A percentile compares a stretch with the other conserved stretches of the same genome.
Evolutionary conservation across 176 grass and related monocot genomes (phyloP).

Genomic region (Phoenix dactylifera): DNA sequence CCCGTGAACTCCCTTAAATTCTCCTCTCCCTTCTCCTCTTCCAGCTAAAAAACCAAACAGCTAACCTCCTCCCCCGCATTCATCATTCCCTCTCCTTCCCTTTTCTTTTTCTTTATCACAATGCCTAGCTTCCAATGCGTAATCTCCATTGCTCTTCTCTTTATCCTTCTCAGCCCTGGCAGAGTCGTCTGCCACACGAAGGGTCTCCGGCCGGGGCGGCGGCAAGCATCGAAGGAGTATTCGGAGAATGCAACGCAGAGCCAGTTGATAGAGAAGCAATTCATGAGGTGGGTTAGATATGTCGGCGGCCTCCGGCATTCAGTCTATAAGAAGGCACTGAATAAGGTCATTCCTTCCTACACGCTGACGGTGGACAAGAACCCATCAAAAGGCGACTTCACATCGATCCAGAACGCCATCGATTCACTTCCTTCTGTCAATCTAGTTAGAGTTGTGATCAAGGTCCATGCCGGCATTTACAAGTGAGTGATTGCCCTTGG

Average conservation of each 20-base stretch:
- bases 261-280: constrained; percentile 52
- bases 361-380: constrained; percentile 62
- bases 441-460: constrained; percentile 76
- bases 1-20: constrained; percentile 30
- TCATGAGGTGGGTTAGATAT: constrained; percentile 70
- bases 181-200: constrained; percentile 38
- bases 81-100: background rate
- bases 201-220: constrained; percentile 30
- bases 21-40: background rate
- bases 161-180: constrained; percentile 2
- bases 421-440: constrained; percentile 85
- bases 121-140: constrained; percentile 22
- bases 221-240: constrained; percentile 25
- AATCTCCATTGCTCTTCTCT: constrained; percentile 13
- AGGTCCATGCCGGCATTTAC: constrained; percentile 82
- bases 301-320: constrained; percentile 49
- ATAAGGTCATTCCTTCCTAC: constrained; percentile 38
- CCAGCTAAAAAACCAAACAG: no score
- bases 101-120: background rate
- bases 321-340: constrained; percentile 39
- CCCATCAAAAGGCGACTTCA: constrained; percentile 47
- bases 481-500: constrained; percentile 39
- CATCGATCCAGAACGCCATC: constrained; percentile 71
- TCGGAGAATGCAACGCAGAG: constrained; percentile 42
- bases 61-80: background rate